Evolutionary conservation across 257 asterid genomes (phyloP), one percentile per base, ranked within the genome.

Genomic region (Solanum tacnaense): DNA sequence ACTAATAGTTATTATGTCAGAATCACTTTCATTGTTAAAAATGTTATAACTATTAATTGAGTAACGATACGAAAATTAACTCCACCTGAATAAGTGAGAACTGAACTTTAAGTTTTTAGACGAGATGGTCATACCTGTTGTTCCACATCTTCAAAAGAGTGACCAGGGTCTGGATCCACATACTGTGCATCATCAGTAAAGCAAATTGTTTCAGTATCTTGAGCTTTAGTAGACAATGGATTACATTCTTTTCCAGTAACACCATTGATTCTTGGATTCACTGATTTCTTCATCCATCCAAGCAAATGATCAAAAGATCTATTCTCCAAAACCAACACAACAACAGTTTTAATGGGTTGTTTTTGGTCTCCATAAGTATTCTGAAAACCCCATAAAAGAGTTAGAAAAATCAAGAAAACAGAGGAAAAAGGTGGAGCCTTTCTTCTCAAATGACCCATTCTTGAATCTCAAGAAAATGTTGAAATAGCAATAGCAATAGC

Each of bases 131-230:
- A 67, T 78, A 94, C 94, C 93, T 95, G 98, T 34, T 92, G 88
- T 7, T 76, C 62, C 15, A 94, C 98, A n/a, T 88, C 98, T 71
- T 94, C 96, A 70, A 96, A 94, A 1, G 98, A 94, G 93, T 96
- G 98, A 13, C 96, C 98, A 5, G 98, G 98, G 71, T 96, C 98
- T 29, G 96, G 97, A 89, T 96, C 98, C 31, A 96, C 96, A 78
- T 87, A 93, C 87, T 92, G 95, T 0, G 98, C 97, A 67, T 93
- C 96, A 81, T 92, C 93, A 25, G 96, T 89, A 65, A 96, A 94
- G 87, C 98, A 96, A 75, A 94, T 90, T 27, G 44, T 84, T 79
- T 86, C 85, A 5, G 87, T 25, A 60, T 21, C 18, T 49, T 71
- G 71, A 9, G 89, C 41, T 13, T 88, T 89, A 2, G 94, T 85